Conservation (phyloP, 2,329 filamentous ascomycete genomes). For the Remersonia thermophila region DNA sequence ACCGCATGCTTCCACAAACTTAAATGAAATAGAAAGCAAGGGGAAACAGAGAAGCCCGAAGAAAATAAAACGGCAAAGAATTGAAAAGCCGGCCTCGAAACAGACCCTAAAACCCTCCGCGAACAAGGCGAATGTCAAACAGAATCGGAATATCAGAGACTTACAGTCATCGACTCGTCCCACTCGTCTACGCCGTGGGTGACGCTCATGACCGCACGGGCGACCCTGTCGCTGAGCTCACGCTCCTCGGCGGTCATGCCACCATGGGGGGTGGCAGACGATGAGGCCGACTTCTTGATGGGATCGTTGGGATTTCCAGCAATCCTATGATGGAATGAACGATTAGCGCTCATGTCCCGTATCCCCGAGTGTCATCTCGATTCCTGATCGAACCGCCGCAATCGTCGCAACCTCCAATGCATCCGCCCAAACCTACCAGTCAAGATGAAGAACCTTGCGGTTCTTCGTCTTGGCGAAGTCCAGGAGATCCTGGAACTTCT, state of each 20-base stretch:
- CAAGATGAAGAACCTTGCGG: constrained; percentile 12
- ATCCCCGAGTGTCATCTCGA: background rate
- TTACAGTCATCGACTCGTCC: constrained; percentile 5
- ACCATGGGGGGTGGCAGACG: constrained; percentile 1
- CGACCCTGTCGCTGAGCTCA: constrained; percentile 4
- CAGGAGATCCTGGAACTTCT: constrained; percentile 10
- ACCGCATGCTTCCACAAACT: too few species aligned
- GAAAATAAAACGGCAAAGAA: background rate
- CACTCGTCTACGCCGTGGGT: constrained; percentile 3
- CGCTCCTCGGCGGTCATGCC: constrained; percentile 6
- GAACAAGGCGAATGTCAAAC: too few species aligned
- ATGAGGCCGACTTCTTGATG: constrained; percentile 1
- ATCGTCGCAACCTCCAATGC: too few species aligned
- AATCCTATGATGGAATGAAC: constrained; percentile 3
- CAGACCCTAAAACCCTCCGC: too few species aligned
- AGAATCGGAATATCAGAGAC: background rate
- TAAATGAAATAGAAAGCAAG: too few species aligned
- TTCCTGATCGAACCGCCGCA: too few species aligned
- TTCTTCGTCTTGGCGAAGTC: constrained; percentile 10
- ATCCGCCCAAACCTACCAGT: too few species aligned
- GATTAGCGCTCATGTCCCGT: constrained; percentile 2
- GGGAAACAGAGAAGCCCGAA: too few species aligned
- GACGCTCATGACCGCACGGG: constrained; percentile 3
- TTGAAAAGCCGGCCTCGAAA: too few species aligned
- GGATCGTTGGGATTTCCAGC: constrained; percentile 10